Base-by-base conservation (phyloP, 1,284 basidiomycete species). In the Phellopilus nigrolimitatus region DNA sequence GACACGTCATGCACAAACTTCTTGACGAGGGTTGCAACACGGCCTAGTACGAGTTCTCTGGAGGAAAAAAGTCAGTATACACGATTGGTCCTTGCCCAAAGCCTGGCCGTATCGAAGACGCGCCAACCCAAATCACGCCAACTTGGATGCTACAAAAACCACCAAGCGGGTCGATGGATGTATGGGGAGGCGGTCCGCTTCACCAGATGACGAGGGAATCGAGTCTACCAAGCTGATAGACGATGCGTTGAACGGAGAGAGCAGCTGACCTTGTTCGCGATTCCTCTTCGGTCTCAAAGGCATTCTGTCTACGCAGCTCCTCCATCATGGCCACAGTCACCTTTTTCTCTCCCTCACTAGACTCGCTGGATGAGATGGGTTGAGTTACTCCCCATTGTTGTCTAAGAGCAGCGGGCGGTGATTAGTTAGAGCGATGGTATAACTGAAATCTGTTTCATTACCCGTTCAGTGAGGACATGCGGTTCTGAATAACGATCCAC, bases 21-120 rank as follows among this genome's bases (percentile, higher is more conserved):
- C 72, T 94, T 93, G 56, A 98, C 93, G 40, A 97, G 78, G 51
- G 86, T 81, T 52, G 92, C 85, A 42, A 99, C 82, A 56, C 91
- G 88, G 25, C 91, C 95, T 21, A 99, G 77, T 15, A 98, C 91
- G 56, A 89, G 80, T 73, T 99, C 95, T 72, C 95, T 98, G 65
- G 30, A 43, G 33, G 34, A 38, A 13, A 13, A 30, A 39, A 21
- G 43, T 28, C 25, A 55, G 40, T 19, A 19, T 39, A 17, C 34
- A 15, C 33, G 12, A n/a, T n/a, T n/a, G n/a, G 34, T 37, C 34
- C n/a, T 13, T 17, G n/a, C 34, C 34, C 34, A 17, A 37, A 15
- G 19, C 22, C n/a, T 33, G 28, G 24, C n/a, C 34, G 34, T 37
- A 15, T 3, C 19, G 15, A 8, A 17, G 15, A 8, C n/a, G 7